Evolutionary conservation across 495 filamentous ascomycete species (phyloP).

Genomic region (Staphylotrichum tortipilum): DNA sequence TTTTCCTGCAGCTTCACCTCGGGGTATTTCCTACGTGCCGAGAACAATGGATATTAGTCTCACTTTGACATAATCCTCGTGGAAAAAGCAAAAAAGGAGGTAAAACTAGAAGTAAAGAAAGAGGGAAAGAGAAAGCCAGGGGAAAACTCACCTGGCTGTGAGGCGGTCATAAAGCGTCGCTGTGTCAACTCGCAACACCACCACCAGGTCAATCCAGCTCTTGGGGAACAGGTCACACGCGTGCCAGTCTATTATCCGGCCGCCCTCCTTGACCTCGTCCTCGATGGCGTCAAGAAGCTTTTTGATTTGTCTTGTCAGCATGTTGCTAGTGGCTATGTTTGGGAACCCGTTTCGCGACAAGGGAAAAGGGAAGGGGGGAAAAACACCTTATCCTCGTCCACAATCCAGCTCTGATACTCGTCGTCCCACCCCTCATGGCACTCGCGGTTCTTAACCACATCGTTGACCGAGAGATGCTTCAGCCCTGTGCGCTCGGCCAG

Average conservation of each 20-base stretch:
- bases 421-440: conserved; percentile 83
- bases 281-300: conserved; percentile 86
- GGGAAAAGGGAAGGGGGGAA: neutral
- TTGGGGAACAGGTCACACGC: conserved; percentile 92
- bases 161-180: conserved; percentile 79
- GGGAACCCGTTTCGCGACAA: too few species aligned
- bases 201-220: conserved; percentile 90
- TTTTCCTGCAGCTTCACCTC: conserved; percentile 92
- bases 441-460: conserved; percentile 73
- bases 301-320: neutral
- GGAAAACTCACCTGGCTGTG: conserved; percentile 49
- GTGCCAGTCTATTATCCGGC: conserved; percentile 95
- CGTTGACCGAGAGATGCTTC: conserved; percentile 79
- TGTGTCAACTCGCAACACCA: conserved; percentile 76
- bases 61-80: too few species aligned
- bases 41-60: too few species aligned
- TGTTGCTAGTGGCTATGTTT: too few species aligned
- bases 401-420: conserved; percentile 78
- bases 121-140: neutral
- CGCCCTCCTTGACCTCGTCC: conserved; percentile 67
- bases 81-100: too few species aligned
- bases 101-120: neutral
- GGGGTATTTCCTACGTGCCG: conserved; percentile 53
- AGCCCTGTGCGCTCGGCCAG: conserved; percentile 57
- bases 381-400: conserved; percentile 90